Evolutionary conservation across 2,329 filamentous ascomycete species (phyloP).

Genomic region (Colletotrichum zoysiae): DNA sequence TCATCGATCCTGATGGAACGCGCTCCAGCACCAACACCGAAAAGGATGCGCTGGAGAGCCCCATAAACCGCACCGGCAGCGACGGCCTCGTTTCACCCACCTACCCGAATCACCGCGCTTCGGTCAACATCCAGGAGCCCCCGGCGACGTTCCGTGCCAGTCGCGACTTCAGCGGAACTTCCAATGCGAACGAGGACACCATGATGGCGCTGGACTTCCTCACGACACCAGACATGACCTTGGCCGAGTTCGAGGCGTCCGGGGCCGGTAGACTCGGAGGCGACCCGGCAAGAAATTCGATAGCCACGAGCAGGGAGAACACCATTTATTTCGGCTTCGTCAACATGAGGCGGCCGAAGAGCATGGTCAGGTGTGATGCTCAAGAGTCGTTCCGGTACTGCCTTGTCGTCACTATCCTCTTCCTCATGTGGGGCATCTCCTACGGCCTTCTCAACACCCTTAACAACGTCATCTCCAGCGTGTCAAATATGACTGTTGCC

Average conservation of each 20-base stretch:
- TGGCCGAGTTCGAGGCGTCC: slow-evolving; percentile 34
- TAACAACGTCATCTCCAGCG: slow-evolving; percentile 76
- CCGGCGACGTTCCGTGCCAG: slow-evolving; percentile 21
- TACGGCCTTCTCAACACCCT: slow-evolving; percentile 89
- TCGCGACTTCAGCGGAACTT: slow-evolving; percentile 21
- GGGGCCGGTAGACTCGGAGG: slow-evolving; percentile 46
- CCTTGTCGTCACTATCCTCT: slow-evolving; percentile 81
- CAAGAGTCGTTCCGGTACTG: slow-evolving; percentile 79
- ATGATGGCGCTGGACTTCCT: slow-evolving; percentile 61
- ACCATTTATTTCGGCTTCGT: slow-evolving; percentile 82
- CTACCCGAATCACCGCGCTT: slow-evolving; percentile 26
- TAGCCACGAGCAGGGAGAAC: slow-evolving; percentile 55
- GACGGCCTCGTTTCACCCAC: slow-evolving; percentile 37
- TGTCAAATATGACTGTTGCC: slow-evolving; percentile 70
- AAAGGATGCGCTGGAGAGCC: slow-evolving; percentile 45
- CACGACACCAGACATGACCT: slow-evolving; percentile 53
- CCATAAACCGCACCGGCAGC: slow-evolving; percentile 39
- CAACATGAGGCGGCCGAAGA: slow-evolving; percentile 76
- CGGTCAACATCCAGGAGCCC: slow-evolving; percentile 32
- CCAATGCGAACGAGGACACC: slow-evolving; percentile 34
- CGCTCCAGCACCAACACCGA: slow-evolving; percentile 48
- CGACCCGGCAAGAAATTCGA: slow-evolving; percentile 50
- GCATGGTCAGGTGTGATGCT: slow-evolving; percentile 74
- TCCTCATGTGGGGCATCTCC: slow-evolving; percentile 91
- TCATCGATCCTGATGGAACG: slow-evolving; percentile 65